Base-by-base conservation (phyloP, 441 rosid genomes). In the Bruguiera hainesii region DNA sequence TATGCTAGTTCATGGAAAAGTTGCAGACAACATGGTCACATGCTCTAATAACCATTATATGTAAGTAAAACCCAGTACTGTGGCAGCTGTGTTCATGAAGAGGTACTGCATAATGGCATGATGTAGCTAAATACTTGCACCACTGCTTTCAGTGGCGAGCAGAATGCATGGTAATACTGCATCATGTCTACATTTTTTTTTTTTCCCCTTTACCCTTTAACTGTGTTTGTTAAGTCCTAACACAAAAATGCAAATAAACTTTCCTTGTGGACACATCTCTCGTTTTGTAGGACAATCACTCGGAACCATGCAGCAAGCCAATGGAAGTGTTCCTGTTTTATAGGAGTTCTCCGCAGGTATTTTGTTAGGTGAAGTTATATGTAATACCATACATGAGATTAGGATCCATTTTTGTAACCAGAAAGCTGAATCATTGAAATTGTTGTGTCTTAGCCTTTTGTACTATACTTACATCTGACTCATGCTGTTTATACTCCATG, bases 271-370 rank as follows among this genome's bases (percentile, higher is more conserved):
- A 61, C 60, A 64, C 51, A 1, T 51, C 51, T 71, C 37, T 57
- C 63, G 28, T 75, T 71, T 61, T 80, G 82, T 69, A 81, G 87
- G 82, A 39, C 69, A 83, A 73, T 42, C 81, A 23, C 53, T 77
- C 31, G 83, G 82, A 68, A 70, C 72, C 26, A 33, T 71, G 75
- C 87, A 81, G 71, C 82, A 74, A 73, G 67, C 80, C 35, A 78
- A 66, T 56, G 87, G 81, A 74, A 78, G 83, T 65, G 83, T 85
- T 66, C 87, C 74, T 55, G 82, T 83, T 76, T 73, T 72, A 68
- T 85, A 77, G 83, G 75, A 67, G 70, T 63, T 67, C 26, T 48
- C 66, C 15, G 61, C 51, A 59, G 55, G 65, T 33, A 48, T 76
- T 78, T 71, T 61, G 68, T 56, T 70, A 56, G 73, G 70, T 60